A percentile compares a stretch with the other conserved stretches of the same genome.
Evolutionary conservation across 1,284 basidiomycete genomes (phyloP).

Genomic region (Albatrellus sp.): DNA sequence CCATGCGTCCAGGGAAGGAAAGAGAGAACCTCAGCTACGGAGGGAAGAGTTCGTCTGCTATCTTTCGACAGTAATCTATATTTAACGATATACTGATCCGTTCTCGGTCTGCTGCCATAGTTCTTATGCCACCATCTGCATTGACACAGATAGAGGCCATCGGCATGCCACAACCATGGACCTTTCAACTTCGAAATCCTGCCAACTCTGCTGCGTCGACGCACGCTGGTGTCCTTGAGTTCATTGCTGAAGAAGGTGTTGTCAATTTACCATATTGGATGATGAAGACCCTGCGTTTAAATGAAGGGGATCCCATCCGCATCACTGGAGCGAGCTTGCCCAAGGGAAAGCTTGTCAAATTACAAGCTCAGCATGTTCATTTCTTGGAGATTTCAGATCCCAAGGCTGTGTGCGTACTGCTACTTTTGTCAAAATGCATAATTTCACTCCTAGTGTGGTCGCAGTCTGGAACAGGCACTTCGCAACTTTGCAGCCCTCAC

Average conservation of each 20-base stretch:
- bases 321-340: slow-evolving; percentile 81
- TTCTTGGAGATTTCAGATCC: slow-evolving; percentile 94
- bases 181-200: slow-evolving; percentile 91
- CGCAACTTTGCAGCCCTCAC: slow-evolving; percentile 89
- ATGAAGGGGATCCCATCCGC: slow-evolving; percentile 91
- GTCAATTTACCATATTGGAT: slow-evolving; percentile 98
- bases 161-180: slow-evolving; percentile 91
- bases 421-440: not conserved
- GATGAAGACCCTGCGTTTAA: slow-evolving; percentile 91
- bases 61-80: slow-evolving; percentile 3
- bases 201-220: slow-evolving; percentile 79
- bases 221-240: slow-evolving; percentile 96
- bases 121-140: slow-evolving; percentile 96
- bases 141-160: slow-evolving; percentile 81
- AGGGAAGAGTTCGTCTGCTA: slow-evolving; percentile 78
- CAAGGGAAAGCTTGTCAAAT: slow-evolving; percentile 93
- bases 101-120: slow-evolving; percentile 27
- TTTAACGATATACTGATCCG: not conserved
- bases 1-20: slow-evolving; percentile 73
- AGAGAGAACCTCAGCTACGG: slow-evolving; percentile 87
- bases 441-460: not conserved
- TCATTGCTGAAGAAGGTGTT: slow-evolving; percentile 94
- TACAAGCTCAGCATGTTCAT: slow-evolving; percentile 92
- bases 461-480: slow-evolving; percentile 86
- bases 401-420: slow-evolving; percentile 79